These are phyloP conservation scores for Myrica gale DNA, from an alignment of 306 rosid species.

Conservation along the genomic window DNA sequence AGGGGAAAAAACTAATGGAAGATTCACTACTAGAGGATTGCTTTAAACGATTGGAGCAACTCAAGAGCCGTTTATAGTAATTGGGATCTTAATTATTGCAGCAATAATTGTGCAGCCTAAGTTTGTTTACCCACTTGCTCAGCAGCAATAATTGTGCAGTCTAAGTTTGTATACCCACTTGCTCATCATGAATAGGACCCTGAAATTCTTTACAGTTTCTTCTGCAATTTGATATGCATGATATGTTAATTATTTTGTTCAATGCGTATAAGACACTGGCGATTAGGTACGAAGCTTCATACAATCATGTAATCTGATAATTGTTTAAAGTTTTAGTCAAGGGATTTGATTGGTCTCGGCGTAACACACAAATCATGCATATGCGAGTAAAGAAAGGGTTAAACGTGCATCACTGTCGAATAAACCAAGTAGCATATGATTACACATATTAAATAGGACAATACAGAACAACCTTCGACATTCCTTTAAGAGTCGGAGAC, in stretches of 20 bases:
- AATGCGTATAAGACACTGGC: background rate
- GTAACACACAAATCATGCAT: too few relatives aligned
- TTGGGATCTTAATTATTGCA: background rate
- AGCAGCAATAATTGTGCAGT: too few relatives aligned
- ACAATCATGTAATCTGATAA: background rate
- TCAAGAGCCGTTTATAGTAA: background rate
- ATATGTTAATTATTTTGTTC: background rate
- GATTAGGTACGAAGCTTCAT: background rate
- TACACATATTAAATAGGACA: background rate
- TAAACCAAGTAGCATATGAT: conserved; percentile 1
- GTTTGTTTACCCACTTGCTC: too few relatives aligned
- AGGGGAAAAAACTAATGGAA: background rate
- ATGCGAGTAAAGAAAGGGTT: background rate
- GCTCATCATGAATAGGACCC: too few relatives aligned
- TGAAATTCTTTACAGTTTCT: too few relatives aligned
- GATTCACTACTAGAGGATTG: background rate
- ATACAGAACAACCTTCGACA: background rate
- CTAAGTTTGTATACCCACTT: too few relatives aligned
- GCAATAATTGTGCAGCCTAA: too few relatives aligned
- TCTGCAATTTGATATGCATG: too few relatives aligned
- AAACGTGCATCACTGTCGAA: background rate
- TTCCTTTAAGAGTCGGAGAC: background rate
- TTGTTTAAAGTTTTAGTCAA: background rate
- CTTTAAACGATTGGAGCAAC: background rate
- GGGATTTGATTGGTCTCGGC: too few relatives aligned